phyloP scores from a whole-genome alignment of 768 basidiomycete species.

The Royoungia palumana region DNA sequence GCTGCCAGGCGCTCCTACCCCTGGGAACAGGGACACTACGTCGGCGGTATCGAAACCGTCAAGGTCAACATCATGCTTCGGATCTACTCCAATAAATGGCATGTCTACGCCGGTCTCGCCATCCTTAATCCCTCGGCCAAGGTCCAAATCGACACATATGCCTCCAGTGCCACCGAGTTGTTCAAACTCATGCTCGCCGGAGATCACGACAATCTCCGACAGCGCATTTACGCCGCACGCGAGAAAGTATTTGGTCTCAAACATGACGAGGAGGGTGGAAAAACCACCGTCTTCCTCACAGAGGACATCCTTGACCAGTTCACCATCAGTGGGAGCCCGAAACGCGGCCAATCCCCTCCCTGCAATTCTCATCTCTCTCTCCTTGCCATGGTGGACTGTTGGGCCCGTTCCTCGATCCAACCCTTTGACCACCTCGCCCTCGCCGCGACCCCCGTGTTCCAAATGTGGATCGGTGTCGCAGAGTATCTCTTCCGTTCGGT shows the following conservation, averaged over 20 bases:
- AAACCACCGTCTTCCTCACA: slow-evolving; percentile 72
- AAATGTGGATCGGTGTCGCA: slow-evolving; percentile 94
- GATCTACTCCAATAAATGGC: slow-evolving; percentile 97
- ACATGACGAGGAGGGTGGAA: slow-evolving; percentile 24
- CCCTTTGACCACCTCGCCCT: slow-evolving; percentile 90
- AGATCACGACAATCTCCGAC: slow-evolving; percentile 52
- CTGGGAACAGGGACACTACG: slow-evolving; percentile 94
- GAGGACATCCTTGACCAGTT: slow-evolving; percentile 88
- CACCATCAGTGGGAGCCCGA: slow-evolving; percentile 57
- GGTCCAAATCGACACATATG: slow-evolving; percentile 87
- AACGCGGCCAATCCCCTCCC: slow-evolving; percentile 6
- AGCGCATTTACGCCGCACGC: slow-evolving; percentile 70
- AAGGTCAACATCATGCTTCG: slow-evolving; percentile 95
- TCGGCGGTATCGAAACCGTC: slow-evolving; percentile 95
- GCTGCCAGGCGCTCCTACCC: slow-evolving; percentile 72
- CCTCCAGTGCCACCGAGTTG: slow-evolving; percentile 78
- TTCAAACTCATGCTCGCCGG: slow-evolving; percentile 91
- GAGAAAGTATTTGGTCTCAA: slow-evolving; percentile 69
- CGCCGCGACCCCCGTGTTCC: slow-evolving; percentile 94
- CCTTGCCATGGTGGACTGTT: slow-evolving; percentile 98
- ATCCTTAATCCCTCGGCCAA: slow-evolving; percentile 92
- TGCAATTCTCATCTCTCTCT: slow-evolving; percentile 88
- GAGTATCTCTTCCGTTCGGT: slow-evolving; percentile 87
- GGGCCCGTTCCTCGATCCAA: slow-evolving; percentile 82
- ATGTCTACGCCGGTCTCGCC: slow-evolving; percentile 98